phyloP scores from a whole-genome alignment of 257 asterid species.

The Nicotiana undulata region DNA sequence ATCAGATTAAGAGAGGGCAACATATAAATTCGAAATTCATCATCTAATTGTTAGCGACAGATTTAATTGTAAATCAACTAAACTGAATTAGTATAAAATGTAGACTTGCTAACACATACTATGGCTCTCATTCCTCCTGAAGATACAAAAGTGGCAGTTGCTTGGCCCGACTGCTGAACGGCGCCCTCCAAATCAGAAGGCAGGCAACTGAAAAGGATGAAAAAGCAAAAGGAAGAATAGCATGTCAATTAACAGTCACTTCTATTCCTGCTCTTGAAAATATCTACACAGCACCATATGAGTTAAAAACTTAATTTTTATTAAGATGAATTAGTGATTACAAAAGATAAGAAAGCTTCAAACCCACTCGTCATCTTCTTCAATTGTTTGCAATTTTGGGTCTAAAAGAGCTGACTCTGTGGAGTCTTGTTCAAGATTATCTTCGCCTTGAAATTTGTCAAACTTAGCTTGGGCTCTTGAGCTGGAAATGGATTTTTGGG shows the following conservation, averaged over 20 bases:
- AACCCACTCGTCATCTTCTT: constrained; percentile 73
- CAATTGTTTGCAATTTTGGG: constrained; percentile 14
- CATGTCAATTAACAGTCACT: background rate
- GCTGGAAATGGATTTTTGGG: constrained; percentile 13
- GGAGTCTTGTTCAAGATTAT: constrained; percentile 19
- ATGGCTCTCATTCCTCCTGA: constrained; percentile 86
- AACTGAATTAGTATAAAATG: background rate
- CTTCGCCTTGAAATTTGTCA: constrained; percentile 62
- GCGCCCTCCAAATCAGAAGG: constrained; percentile 97
- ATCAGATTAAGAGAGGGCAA: background rate
- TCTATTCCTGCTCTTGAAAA: background rate
- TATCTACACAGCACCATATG: background rate
- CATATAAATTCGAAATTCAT: background rate
- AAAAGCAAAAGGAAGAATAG: background rate
- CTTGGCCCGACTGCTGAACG: constrained; percentile 79
- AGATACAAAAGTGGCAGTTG: constrained; percentile 72
- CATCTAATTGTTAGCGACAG: background rate
- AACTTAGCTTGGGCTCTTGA: constrained; percentile 57
- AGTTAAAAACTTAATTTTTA: background rate
- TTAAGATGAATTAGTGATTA: background rate
- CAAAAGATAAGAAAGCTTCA: background rate
- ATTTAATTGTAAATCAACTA: background rate
- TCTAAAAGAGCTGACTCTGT: constrained; percentile 1
- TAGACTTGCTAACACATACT: constrained; percentile 32
- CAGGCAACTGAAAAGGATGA: constrained; percentile 60